Percentiles rank a stretch among this genome's conserved stretches.
Evolutionary conservation across 257 asterid genomes (phyloP).

Genomic region (Leptodermis oblonga): DNA sequence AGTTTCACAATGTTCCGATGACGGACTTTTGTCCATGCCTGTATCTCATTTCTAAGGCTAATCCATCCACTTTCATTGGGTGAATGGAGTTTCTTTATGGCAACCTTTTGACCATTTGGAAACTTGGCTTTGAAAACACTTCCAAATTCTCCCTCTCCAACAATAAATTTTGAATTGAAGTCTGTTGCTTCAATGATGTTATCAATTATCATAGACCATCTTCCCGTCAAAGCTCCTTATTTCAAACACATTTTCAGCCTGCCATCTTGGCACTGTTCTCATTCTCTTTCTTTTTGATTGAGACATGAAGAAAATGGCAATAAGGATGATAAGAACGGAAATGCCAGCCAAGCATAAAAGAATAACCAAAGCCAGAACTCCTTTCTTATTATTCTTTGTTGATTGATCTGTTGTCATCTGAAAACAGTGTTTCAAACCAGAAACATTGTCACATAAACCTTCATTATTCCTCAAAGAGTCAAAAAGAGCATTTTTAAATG

Average conservation of each 20-base stretch:
- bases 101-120: slow-evolving; percentile 34
- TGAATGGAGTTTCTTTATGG: slow-evolving; percentile 27
- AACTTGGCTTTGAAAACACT: slow-evolving; percentile 30
- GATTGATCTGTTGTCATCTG: not conserved
- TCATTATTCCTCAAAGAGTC: slow-evolving; percentile 26
- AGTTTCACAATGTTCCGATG: too few relatives aligned
- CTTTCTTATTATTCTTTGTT: not conserved
- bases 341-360: too few relatives aligned
- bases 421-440: slow-evolving; percentile 27
- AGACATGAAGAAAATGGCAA: slow-evolving; percentile 8
- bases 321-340: slow-evolving; percentile 4
- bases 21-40: slow-evolving; percentile 19
- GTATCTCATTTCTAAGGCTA: slow-evolving; percentile 21
- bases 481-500: slow-evolving; percentile 23
- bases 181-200: too few relatives aligned
- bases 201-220: too few relatives aligned
- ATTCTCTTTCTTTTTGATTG: not conserved
- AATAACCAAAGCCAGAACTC: not conserved
- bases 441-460: slow-evolving; percentile 29
- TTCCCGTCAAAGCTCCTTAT: slow-evolving; percentile 26
- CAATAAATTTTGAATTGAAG: too few relatives aligned
- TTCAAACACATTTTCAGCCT: slow-evolving; percentile 3
- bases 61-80: slow-evolving; percentile 1
- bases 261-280: too few relatives aligned
- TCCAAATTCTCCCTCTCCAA: too few relatives aligned